These are phyloP conservation scores for Pyrenochaeta sp. DNA, from an alignment of 2,329 filamentous ascomycete genomes.

Conservation along the genomic window DNA sequence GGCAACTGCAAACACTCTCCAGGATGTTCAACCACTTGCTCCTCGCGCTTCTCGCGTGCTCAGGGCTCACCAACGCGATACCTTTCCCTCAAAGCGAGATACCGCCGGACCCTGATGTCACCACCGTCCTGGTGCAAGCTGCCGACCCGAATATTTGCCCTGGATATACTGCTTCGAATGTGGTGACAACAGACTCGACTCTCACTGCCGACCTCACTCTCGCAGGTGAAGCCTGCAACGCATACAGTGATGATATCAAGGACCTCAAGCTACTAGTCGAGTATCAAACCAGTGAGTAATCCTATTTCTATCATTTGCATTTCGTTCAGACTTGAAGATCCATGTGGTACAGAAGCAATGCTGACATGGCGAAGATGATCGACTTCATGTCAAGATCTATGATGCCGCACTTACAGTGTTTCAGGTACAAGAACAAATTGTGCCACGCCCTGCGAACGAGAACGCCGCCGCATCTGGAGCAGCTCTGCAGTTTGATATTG, in stretches of 20 bases:
- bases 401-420: constrained; percentile 76
- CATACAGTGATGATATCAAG: constrained; percentile 66
- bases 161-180: constrained; percentile 72
- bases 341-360: not conserved
- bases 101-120: constrained; percentile 1
- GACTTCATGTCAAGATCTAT: constrained; percentile 78
- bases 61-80: constrained; percentile 21
- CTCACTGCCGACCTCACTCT: constrained; percentile 75
- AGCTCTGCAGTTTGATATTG: constrained; percentile 64
- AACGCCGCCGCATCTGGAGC: constrained; percentile 45
- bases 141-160: constrained; percentile 65
- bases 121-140: constrained; percentile 11
- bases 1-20: constrained; percentile 4
- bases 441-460: constrained; percentile 65
- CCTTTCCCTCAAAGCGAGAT: constrained; percentile 16
- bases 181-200: constrained; percentile 61
- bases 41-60: constrained; percentile 25
- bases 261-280: constrained; percentile 67
- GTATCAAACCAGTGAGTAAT: constrained; percentile 65
- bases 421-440: constrained; percentile 74
- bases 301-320: not conserved
- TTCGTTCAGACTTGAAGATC: not conserved
- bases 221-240: constrained; percentile 71
- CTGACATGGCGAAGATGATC: constrained; percentile 59
- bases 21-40: constrained; percentile 29